Conservation (phyloP, 2,329 filamentous ascomycete species). For the Ophiostoma ulmi region DNA sequence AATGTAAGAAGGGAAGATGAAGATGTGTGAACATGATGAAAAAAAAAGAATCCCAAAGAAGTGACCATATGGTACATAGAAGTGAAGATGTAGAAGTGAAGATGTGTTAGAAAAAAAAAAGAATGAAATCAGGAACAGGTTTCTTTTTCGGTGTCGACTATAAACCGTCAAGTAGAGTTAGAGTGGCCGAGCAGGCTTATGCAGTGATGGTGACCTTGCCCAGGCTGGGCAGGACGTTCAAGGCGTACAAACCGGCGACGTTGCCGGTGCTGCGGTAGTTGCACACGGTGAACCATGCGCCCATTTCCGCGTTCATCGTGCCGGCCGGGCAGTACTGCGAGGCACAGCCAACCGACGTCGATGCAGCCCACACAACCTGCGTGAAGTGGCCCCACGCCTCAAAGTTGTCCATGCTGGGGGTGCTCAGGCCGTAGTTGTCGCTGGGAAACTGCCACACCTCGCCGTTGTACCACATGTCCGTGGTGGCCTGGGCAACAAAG, state of each 20-base stretch:
- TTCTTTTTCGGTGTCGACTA: not conserved
- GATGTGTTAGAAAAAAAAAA: slow-evolving; percentile 15
- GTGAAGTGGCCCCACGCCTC: slow-evolving; percentile 68
- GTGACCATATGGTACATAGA: slow-evolving; percentile 17
- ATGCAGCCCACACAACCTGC: slow-evolving; percentile 66
- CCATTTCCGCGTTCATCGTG: slow-evolving; percentile 44
- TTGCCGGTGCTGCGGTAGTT: slow-evolving; percentile 69
- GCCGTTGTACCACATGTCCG: slow-evolving; percentile 83
- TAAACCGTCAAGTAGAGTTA: not conserved
- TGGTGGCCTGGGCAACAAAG: slow-evolving; percentile 63
- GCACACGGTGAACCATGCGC: slow-evolving; percentile 76
- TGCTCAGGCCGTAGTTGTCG: slow-evolving; percentile 53
- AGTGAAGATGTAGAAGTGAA: not conserved
- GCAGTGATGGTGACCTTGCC: slow-evolving; percentile 33
- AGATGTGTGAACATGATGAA: slow-evolving; percentile 12
- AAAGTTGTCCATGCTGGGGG: slow-evolving; percentile 59
- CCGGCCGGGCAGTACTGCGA: slow-evolving; percentile 50
- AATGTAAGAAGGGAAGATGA: slow-evolving; percentile 8
- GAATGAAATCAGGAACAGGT: slow-evolving; percentile 17
- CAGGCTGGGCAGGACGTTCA: slow-evolving; percentile 45
- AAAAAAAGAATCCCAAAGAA: slow-evolving; percentile 17
- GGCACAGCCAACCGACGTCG: slow-evolving; percentile 59
- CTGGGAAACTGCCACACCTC: slow-evolving; percentile 57
- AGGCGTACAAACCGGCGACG: slow-evolving; percentile 45
- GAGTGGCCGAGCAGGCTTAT: slow-evolving; percentile 10